phyloP scores from a whole-genome alignment of 305 asterid genomes.

The Solanum hybrid region DNA sequence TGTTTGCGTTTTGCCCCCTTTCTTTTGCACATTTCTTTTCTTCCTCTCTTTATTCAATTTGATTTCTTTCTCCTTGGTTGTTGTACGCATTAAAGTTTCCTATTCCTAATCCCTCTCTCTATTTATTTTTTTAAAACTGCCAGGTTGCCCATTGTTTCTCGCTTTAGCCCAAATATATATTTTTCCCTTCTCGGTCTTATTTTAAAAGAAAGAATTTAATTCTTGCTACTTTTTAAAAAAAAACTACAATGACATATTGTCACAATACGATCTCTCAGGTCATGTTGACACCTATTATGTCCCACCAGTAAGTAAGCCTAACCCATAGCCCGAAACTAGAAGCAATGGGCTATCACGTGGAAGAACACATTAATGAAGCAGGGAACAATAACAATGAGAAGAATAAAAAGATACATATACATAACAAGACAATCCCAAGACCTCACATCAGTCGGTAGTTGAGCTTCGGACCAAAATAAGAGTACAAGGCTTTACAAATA shows the following conservation, averaged over 20 bases:
- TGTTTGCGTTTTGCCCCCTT: neutral
- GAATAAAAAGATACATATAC: neutral
- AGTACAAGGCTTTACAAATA: neutral
- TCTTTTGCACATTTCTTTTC: neutral
- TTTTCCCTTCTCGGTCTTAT: neutral
- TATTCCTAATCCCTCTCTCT: neutral
- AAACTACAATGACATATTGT: neutral
- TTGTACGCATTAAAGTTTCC: neutral
- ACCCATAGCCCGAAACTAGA: neutral
- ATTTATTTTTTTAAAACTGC: neutral
- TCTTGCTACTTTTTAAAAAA: neutral
- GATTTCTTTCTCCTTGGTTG: neutral
- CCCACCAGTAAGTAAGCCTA: neutral
- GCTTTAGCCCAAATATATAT: neutral
- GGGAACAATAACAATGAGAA: neutral
- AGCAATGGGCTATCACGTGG: neutral
- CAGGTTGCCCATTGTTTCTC: neutral
- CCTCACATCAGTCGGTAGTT: neutral
- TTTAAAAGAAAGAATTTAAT: neutral
- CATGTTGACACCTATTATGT: neutral
- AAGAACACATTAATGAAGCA: neutral
- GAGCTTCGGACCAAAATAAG: neutral
- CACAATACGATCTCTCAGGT: neutral
- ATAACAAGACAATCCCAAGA: neutral
- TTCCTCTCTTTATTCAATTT: neutral